Conservation (phyloP, 805 yeast species). For the Hyphopichia homilentoma region DNA sequence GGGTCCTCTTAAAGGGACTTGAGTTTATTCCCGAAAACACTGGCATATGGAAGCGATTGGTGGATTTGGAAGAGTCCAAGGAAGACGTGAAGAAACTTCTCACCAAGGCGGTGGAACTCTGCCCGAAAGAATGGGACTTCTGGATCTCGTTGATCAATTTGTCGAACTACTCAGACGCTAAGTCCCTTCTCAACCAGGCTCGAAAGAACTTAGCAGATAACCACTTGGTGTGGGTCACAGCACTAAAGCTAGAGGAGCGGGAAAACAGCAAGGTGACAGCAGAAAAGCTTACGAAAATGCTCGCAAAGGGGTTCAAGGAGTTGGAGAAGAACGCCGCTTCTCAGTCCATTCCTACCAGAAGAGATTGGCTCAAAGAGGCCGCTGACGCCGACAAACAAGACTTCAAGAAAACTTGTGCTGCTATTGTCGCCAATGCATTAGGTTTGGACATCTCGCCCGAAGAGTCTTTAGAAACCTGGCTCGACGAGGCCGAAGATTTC, state of each 20-base stretch:
- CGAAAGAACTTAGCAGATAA: constrained; percentile 49
- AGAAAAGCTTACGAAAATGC: constrained; percentile 44
- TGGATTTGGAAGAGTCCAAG: constrained; percentile 54
- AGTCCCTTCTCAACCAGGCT: constrained; percentile 54
- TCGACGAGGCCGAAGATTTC: constrained; percentile 30
- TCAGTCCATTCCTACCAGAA: constrained; percentile 19
- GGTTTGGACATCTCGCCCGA: constrained; percentile 17
- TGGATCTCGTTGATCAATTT: constrained; percentile 59
- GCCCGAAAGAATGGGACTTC: constrained; percentile 60
- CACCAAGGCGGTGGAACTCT: constrained; percentile 61
- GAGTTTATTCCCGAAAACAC: constrained; percentile 57
- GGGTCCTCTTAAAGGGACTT: constrained; percentile 67
- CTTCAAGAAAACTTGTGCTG: constrained; percentile 45
- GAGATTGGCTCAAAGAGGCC: constrained; percentile 58
- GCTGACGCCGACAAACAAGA: constrained; percentile 46
- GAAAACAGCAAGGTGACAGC: constrained; percentile 45
- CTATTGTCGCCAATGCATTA: constrained; percentile 47
- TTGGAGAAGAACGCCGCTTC: constrained; percentile 25
- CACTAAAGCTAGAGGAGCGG: constrained; percentile 58
- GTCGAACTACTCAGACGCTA: constrained; percentile 47
- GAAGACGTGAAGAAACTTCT: constrained; percentile 52
- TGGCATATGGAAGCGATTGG: constrained; percentile 65
- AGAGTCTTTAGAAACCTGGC: constrained; percentile 10
- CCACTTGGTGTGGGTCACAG: constrained; percentile 63
- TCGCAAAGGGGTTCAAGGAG: constrained; percentile 47